A percentile compares a stretch with the other conserved stretches of the same genome.
Conservation (phyloP, 164 flowering plant genomes). For the Brasenia schreberi region DNA sequence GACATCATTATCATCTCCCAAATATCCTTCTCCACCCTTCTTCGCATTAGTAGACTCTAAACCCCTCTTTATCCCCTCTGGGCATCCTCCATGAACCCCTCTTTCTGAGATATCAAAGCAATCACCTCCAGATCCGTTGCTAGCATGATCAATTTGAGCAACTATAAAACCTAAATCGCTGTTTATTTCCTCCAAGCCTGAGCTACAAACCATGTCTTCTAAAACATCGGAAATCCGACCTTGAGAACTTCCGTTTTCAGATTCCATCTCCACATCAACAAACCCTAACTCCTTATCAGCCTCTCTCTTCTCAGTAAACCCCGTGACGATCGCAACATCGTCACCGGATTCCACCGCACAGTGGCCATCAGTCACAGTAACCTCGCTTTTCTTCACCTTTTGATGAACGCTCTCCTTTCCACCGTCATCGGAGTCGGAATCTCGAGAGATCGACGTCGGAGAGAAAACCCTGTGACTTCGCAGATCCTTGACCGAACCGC, state of each 20-base stretch:
- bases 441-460: slow-evolving; percentile 4
- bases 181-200: background rate
- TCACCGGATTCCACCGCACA: background rate
- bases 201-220: background rate
- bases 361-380: background rate
- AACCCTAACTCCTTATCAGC: background rate
- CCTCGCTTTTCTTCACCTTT: background rate
- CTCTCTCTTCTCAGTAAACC: background rate
- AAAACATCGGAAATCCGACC: background rate
- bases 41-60: background rate
- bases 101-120: background rate
- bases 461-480: slow-evolving; percentile 35
- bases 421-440: background rate
- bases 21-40: background rate
- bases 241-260: background rate
- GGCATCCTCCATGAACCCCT: background rate
- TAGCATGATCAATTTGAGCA: background rate
- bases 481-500: slow-evolving; percentile 26
- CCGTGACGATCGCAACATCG: background rate
- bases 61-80: background rate
- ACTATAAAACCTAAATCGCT: background rate
- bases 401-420: background rate
- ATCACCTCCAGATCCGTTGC: background rate
- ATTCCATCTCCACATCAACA: background rate
- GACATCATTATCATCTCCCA: background rate